Conservation (phyloP, 78 protist species). For the Mastigamoeba balamuthi region DNA sequence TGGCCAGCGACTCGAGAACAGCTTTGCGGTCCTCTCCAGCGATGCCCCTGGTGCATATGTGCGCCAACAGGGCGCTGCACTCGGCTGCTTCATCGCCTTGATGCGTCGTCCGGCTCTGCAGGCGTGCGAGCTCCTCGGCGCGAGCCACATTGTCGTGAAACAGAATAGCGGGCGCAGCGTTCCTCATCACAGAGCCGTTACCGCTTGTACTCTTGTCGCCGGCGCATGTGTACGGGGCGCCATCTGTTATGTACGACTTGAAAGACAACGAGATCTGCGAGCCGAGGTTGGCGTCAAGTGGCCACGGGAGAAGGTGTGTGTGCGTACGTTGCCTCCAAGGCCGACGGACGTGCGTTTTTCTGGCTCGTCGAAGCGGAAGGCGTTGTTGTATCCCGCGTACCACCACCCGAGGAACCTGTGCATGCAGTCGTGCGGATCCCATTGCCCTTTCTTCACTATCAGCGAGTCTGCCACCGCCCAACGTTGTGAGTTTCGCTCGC, state of each 20-base stretch:
- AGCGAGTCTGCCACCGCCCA: constrained; percentile 13
- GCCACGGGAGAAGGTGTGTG: too few relatives aligned
- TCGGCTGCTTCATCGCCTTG: constrained; percentile 18
- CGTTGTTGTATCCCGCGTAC: constrained; percentile 10
- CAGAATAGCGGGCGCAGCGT: not conserved
- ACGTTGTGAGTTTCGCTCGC: not conserved
- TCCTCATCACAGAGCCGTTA: constrained; percentile 27
- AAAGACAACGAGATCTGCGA: constrained; percentile 10
- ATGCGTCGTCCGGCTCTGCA: constrained; percentile 1
- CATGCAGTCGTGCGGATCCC: not conserved
- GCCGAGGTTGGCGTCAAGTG: too few relatives aligned
- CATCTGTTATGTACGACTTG: not conserved
- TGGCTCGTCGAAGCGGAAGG: not conserved
- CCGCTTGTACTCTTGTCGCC: constrained; percentile 6
- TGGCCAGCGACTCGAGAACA: not conserved
- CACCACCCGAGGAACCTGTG: constrained; percentile 8
- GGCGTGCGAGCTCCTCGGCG: not conserved
- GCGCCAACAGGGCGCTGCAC: constrained; percentile 1
- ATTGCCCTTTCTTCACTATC: not conserved
- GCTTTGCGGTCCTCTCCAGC: not conserved
- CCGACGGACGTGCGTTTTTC: not conserved
- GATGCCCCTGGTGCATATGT: not conserved
- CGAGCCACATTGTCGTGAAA: not conserved
- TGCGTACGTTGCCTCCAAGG: constrained; percentile 20
- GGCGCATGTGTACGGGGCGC: not conserved